A percentile compares a stretch with the other conserved stretches of the same genome.
phyloP scores from a whole-genome alignment of 208 protist species.

The Leishmania braziliensis region DNA sequence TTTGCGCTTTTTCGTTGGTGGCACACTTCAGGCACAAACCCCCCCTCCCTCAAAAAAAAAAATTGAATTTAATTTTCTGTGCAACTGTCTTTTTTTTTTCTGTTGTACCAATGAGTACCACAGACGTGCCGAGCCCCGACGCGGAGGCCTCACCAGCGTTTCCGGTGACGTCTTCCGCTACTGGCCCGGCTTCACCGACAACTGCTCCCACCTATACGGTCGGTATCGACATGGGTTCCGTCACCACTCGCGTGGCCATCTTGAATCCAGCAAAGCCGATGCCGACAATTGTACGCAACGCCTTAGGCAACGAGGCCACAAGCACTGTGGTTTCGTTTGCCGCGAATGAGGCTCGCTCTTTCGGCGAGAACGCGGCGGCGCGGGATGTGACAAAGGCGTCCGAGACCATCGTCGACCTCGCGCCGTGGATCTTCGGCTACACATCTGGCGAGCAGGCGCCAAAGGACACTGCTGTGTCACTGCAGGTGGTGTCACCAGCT shows the following conservation, averaged over 20 bases:
- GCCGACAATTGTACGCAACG: slow-evolving; percentile 71
- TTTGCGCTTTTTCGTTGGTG: background rate
- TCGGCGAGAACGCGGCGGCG: slow-evolving; percentile 61
- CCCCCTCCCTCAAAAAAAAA: too few relatives aligned
- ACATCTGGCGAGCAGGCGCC: slow-evolving; percentile 18
- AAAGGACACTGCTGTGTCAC: slow-evolving; percentile 14
- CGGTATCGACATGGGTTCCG: slow-evolving; percentile 67
- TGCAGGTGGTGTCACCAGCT: slow-evolving; percentile 22
- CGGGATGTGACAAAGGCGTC: slow-evolving; percentile 63
- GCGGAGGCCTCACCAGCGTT: slow-evolving; percentile 5
- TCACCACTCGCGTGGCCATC: slow-evolving; percentile 56
- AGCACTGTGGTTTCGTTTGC: slow-evolving; percentile 59
- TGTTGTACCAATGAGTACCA: slow-evolving; percentile 8
- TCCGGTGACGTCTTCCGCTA: slow-evolving; percentile 3
- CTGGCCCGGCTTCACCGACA: background rate
- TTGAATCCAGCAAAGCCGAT: slow-evolving; percentile 55
- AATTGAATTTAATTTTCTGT: background rate
- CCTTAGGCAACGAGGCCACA: slow-evolving; percentile 72
- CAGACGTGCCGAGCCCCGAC: background rate
- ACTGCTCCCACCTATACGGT: slow-evolving; percentile 28
- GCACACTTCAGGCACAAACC: background rate
- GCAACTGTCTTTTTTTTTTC: background rate
- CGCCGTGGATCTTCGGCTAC: slow-evolving; percentile 49
- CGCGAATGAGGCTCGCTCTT: slow-evolving; percentile 51
- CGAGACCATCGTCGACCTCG: slow-evolving; percentile 61